A percentile compares a stretch with the other conserved stretches of the same genome.
Conservation (phyloP, 768 basidiomycete species). For the Macrolepiota albuminosa region DNA sequence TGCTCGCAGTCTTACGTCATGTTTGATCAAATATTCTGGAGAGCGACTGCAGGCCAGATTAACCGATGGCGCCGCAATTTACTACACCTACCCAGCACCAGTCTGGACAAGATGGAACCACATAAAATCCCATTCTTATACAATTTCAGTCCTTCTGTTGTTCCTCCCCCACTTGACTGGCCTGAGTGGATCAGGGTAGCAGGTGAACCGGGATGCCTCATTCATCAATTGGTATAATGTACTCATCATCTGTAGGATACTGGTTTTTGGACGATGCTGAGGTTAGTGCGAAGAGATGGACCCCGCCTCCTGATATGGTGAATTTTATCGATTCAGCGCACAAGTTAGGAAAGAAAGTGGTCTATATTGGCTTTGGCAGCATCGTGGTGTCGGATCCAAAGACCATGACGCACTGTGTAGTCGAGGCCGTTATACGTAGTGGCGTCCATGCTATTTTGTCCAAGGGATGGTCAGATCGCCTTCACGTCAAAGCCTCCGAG, state of each 20-base stretch:
- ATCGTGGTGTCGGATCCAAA: constrained; percentile 96
- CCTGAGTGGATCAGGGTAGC: constrained; percentile 97
- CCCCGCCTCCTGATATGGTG: constrained; percentile 74
- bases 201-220: constrained; percentile 36
- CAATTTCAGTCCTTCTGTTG: constrained; percentile 89
- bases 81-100: constrained; percentile 75
- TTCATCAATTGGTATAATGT: background rate
- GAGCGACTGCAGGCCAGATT: constrained; percentile 88
- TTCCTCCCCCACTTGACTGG: constrained; percentile 96
- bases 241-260: constrained; percentile 58
- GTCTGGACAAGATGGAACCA: constrained; percentile 91
- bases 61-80: constrained; percentile 87
- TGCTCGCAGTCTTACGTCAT: constrained; percentile 77
- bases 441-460: constrained; percentile 92
- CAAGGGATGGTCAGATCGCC: constrained; percentile 96
- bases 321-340: constrained; percentile 81
- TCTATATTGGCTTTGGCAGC: constrained; percentile 97
- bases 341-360: constrained; percentile 75
- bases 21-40: constrained; percentile 99
- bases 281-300: constrained; percentile 86
- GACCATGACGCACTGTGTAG: constrained; percentile 85
- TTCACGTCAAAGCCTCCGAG: constrained; percentile 61
- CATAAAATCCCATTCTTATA: constrained; percentile 98
- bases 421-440: constrained; percentile 82
- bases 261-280: constrained; percentile 97